phyloP scores from a whole-genome alignment of 83 land plant species.

The Larix sibirica region DNA sequence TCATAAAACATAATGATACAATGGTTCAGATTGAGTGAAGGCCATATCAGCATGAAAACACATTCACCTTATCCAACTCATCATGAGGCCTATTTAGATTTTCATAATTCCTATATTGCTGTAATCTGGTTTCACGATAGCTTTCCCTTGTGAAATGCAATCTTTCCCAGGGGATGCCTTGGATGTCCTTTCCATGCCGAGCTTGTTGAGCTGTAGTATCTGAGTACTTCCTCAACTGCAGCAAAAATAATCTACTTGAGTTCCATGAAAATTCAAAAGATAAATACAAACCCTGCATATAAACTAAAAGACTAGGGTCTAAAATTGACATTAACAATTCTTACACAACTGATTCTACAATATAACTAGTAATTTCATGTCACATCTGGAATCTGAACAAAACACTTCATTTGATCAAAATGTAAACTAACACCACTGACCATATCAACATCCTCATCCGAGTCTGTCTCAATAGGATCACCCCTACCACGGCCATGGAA shows the following conservation, averaged over 20 bases:
- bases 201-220: conserved; percentile 89
- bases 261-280: neutral
- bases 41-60: no score
- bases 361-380: no score
- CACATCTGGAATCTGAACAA: no score
- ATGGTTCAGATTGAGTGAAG: neutral
- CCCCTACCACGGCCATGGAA: conserved; percentile 7
- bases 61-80: conserved; percentile 53
- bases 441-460: conserved; percentile 8
- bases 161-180: conserved; percentile 95
- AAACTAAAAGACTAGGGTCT: neutral
- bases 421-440: neutral
- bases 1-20: no score
- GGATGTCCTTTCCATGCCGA: conserved; percentile 90
- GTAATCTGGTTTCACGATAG: conserved; percentile 81
- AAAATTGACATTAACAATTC: neutral
- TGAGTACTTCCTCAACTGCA: neutral
- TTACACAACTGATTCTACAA: no score
- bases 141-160: conserved; percentile 72
- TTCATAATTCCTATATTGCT: conserved; percentile 90
- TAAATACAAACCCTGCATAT: neutral
- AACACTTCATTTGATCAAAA: neutral
- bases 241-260: neutral
- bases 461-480: conserved; percentile 1
- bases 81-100: conserved; percentile 52